Evolutionary conservation across 2,329 filamentous ascomycete genomes (phyloP).

Genomic region (Fusarium sp.): DNA sequence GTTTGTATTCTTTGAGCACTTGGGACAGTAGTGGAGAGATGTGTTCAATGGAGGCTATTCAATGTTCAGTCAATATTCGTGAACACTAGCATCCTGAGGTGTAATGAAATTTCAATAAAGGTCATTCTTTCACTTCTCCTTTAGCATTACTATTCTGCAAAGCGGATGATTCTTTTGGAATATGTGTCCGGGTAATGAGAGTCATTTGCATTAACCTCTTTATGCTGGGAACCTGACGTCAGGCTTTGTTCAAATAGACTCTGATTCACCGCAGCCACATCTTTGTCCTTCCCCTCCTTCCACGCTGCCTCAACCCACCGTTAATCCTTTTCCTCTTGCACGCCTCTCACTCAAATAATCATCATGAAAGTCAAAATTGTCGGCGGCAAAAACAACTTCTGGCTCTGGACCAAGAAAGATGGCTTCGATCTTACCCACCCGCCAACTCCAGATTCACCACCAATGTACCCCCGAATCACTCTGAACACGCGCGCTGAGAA

Average conservation of each 20-base stretch:
- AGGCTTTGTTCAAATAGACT: neutral
- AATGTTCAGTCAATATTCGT: neutral
- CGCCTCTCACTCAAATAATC: accelerated
- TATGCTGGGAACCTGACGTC: neutral
- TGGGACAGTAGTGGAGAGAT: accelerated
- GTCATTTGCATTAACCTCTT: accelerated
- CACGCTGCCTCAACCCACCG: accelerated
- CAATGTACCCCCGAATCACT: neutral
- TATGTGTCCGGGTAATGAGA: accelerated
- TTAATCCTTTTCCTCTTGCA: accelerated
- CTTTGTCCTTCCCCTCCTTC: neutral
- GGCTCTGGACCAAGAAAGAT: neutral
- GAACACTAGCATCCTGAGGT: accelerated
- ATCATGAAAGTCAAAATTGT: neutral
- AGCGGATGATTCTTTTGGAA: accelerated
- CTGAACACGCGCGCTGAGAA: neutral
- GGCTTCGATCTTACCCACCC: neutral
- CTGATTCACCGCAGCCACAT: neutral
- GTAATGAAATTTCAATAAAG: neutral
- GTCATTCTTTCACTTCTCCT: neutral
- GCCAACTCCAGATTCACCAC: neutral
- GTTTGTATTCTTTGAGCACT: accelerated
- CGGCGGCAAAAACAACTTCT: neutral
- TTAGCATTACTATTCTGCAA: neutral
- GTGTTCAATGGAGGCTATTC: accelerated